Base-by-base conservation (phyloP, 441 rosid genomes). In the Erodium chrysanthum region DNA sequence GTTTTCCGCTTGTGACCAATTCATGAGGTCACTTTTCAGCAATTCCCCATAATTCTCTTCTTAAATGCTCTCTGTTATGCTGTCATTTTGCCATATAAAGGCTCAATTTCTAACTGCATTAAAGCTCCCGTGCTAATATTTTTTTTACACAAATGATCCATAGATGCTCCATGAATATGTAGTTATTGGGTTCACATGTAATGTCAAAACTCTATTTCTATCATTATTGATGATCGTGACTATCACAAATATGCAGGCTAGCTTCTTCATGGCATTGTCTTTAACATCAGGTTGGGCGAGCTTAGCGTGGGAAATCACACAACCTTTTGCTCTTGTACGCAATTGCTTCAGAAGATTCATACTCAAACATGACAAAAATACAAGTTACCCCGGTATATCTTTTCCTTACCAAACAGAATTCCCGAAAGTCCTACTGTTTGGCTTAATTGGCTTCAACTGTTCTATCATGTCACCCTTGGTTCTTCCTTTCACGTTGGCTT, bases 271-370 rank as follows among this genome's bases (percentile, higher is more conserved):
- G 84, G 91, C 98, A 37, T 91, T 91, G 64, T 86, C 91, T 70
- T 79, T 91, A 63, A 83, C 98, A 23, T 94, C 97, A 25, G 98
- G 98, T 20, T 91, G 96, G 98, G 96, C 97, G 64, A 80, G 98
- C 79, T 80, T 94, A 82, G 75, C 97, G 1, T 69, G 78, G 72
- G 98, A 94, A 85, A 66, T 91, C 64, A 76, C 91, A 78, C 98
- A 91, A 75, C 84, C 86, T 67, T 78, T 84, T 67, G 42, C 84
- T 69, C 88, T 94, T 71, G 54, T 88, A 44, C 78, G 79, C 81
- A 86, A 88, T 70, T 35, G 82, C 71, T 5, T 81, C 56, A 78
- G 61, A 71, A 82, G 78, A 71, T 67, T 67, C 72, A 66, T 86
- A 46, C 73, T 81, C 25, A 27, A 76, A 73, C 83, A 72, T 40